Conservation (phyloP, 2,329 filamentous ascomycete species). For the Lachnellula subtilissima region DNA sequence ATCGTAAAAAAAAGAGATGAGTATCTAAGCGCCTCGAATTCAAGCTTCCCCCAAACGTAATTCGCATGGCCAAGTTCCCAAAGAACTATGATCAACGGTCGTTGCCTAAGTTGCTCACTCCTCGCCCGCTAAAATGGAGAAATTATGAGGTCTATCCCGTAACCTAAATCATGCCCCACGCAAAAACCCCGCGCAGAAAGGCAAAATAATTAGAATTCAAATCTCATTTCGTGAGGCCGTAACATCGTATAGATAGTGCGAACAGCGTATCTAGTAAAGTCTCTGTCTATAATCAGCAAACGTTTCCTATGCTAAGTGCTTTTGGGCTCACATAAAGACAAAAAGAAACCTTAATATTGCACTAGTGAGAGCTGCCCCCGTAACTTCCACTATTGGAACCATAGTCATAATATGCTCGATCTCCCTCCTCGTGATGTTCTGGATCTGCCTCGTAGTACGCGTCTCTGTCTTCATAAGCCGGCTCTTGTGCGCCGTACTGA, state of each 20-base stretch:
- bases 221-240: not conserved
- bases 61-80: not conserved
- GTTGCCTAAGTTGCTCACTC: not conserved
- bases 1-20: not conserved
- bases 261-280: not conserved
- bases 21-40: not conserved
- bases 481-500: slow-evolving; percentile 3
- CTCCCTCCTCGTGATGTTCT: slow-evolving; percentile 23
- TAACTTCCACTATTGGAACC: slow-evolving; percentile 27
- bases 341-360: not conserved
- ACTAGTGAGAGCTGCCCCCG: slow-evolving; percentile 24
- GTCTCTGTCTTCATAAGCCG: slow-evolving; percentile 21
- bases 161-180: not conserved
- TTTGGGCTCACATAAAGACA: not conserved
- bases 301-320: not conserved
- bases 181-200: not conserved
- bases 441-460: slow-evolving; percentile 24
- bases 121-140: not conserved
- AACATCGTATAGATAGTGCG: slow-evolving; percentile 1
- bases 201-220: not conserved
- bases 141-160: slow-evolving; percentile 5
- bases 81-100: not conserved
- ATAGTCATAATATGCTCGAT: slow-evolving; percentile 29
- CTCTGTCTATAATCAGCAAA: not conserved
- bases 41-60: not conserved